Conservation (phyloP, 2,329 filamentous ascomycete species). For the Cercospora janseana region DNA sequence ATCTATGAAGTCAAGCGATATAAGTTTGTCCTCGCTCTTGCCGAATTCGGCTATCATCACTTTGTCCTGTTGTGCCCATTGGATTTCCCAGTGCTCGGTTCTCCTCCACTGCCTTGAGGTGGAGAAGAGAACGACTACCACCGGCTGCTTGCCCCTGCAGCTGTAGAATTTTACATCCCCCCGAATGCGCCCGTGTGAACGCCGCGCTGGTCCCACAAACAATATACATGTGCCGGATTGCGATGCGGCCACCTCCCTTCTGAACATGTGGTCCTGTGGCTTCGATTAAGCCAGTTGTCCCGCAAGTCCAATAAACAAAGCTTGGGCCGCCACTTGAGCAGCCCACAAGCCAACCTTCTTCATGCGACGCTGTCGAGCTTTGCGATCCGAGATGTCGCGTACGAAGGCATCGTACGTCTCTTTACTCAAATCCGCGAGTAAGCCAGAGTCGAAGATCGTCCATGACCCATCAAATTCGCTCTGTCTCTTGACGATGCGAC, state of each 20-base stretch:
- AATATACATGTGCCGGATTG: too few relatives aligned
- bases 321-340: conserved; percentile 85
- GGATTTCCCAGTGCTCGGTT: too few relatives aligned
- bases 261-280: not conserved
- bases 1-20: too few relatives aligned
- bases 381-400: conserved; percentile 83
- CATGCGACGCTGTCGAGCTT: conserved; percentile 79
- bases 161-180: not conserved
- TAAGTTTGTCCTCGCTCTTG: too few relatives aligned
- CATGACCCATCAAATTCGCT: conserved; percentile 92
- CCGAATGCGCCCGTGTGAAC: conserved; percentile 4
- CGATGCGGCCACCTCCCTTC: too few relatives aligned
- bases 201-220: conserved; percentile 11
- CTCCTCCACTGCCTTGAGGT: too few relatives aligned
- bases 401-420: conserved; percentile 96
- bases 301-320: conserved; percentile 90
- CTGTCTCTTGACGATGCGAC: conserved; percentile 85
- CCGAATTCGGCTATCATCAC: too few relatives aligned
- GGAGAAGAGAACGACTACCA: too few relatives aligned
- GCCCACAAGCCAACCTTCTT: conserved; percentile 98
- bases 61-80: too few relatives aligned
- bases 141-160: too few relatives aligned
- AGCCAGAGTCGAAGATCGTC: conserved; percentile 88
- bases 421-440: conserved; percentile 89
- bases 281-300: conserved; percentile 62